Base-by-base conservation (phyloP, 768 basidiomycete species). In the Glaciozyma martinii region DNA sequence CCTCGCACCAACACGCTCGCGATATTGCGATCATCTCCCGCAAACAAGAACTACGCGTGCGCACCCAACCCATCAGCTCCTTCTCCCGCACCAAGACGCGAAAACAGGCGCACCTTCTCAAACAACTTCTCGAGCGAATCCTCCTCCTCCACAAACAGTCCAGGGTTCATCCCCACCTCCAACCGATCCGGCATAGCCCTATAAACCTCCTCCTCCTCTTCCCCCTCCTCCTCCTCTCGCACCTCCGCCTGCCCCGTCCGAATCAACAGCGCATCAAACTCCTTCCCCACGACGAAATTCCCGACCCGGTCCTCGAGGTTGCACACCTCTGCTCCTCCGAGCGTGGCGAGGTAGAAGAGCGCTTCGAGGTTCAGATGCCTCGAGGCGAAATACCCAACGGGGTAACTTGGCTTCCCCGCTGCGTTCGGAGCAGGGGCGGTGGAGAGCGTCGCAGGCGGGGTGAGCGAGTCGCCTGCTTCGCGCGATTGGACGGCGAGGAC, bases 241-340 rank as follows among this genome's bases (percentile, higher is more conserved):
- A 1, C 27, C 75, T 46, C 52, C 50, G 62, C 46, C 80, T 71
- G 71, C 8, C 72, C 77, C 12, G 88, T 78, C 73, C 79, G 83
- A 29, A 94, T 84, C 5, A 89, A 68, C 12, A 97, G 77, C 0
- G 94, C 94, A 74, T 98, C 94, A 73, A 97, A 97, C 67, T 84
- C 85, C 78, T 91, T 94, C 3, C 90, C 91, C 4, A 80, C 78
- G 19, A 79, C 79, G 67, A 98, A 89, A 23, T 85, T 86, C 10
- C 94, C 94, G 21, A 88, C 80, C 47, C 79, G 81, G 30, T 82
- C 76, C 60, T 83, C 80, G 16, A 95, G 77, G 58, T 80, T 80
- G 73, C 90, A 93, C 0, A 97, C 85, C 29, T 83, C 80, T 2
- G 94, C 94, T 1, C 94, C 94, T 42, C 94, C 94, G 29, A 87